Evolutionary conservation across 306 rosid genomes (phyloP), one percentile per base, ranked within the genome.

Genomic region (Begonia fuchsioides): DNA sequence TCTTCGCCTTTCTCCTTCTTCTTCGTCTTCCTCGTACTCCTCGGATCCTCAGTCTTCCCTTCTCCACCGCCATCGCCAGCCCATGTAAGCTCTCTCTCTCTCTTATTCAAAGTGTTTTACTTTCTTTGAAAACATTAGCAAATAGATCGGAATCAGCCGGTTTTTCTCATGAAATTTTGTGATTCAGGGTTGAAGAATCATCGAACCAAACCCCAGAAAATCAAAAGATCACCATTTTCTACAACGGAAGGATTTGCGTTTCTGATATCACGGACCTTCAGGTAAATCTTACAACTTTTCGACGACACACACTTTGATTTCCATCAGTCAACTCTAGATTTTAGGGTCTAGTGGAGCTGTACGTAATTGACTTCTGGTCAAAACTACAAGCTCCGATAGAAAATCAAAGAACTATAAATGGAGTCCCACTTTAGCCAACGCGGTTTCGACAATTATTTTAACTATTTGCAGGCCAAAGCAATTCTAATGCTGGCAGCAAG

Each of bases 221-320:
- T 2, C 82, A 68, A 6, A 70, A 55, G 39, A 59, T 86, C 0
- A 86, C 93, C 13, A 72, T 79, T 47, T 72, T 86, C 70, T 86
- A 79, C 65, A 75, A 76, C 19, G 96, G 78, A 3, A 63, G 67
- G 54, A 68, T 82, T 57, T 86, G 77, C 26, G 79, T 72, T 51
- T 65, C 68, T 18, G 77, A 86, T 56, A 93, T 82, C 16, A 74
- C 79, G 0, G 83, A 81, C 52, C 18, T 76, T 66, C 86, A 79
- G 93, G 96, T 81, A 17, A 13, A 14, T n/a, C 49, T 39, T 12
- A 32, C 3, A 26, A 26, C 7, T 8, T 26, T 26, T 26, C 35
- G 35, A 26, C 35, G 35, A 26, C 8, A 26, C 7, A 26, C 0
- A 26, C 35, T 26, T 26, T 26, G 35, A 26, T 26, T 26, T 26